Evolutionary conservation across 176 grass and related monocot species (phyloP).

Genomic region (Raddia distichophylla): DNA sequence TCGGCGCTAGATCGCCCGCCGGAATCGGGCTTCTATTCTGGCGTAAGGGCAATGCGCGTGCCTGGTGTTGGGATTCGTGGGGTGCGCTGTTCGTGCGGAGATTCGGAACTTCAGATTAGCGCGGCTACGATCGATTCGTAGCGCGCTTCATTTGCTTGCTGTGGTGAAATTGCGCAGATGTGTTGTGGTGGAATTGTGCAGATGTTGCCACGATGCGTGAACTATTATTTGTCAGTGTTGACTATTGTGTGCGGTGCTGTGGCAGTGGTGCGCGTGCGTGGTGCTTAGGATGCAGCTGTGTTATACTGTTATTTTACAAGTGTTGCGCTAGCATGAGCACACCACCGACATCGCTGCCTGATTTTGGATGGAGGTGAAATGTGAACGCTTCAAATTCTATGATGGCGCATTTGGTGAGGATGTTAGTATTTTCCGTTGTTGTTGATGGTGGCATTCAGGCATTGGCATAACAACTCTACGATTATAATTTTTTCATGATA

Average conservation of each 20-base stretch:
- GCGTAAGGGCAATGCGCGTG: not conserved
- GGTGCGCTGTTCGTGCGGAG: not conserved
- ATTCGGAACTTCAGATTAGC: not conserved
- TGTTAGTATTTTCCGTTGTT: not conserved
- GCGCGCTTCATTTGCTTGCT: not conserved
- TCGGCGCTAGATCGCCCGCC: not conserved
- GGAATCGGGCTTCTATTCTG: not conserved
- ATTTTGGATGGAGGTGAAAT: not conserved
- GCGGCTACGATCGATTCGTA: not conserved
- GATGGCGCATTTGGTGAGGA: not conserved
- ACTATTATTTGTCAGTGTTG: not conserved
- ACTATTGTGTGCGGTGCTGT: not conserved
- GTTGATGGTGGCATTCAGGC: not conserved
- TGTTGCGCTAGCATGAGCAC: not conserved
- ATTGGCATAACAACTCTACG: not conserved
- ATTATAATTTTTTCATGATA: not conserved
- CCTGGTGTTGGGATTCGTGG: not conserved
- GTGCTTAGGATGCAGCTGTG: not conserved
- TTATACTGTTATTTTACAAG: conserved; percentile 39
- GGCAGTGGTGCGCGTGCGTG: not conserved
- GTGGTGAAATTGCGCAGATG: not conserved
- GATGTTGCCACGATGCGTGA: not conserved
- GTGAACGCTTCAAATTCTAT: not conserved
- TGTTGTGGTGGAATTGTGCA: not conserved
- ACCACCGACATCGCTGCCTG: not conserved